Percentiles rank a stretch among this genome's conserved stretches.
These are phyloP conservation scores for Lomentospora prolificans DNA, from an alignment of 2,329 filamentous ascomycete species.

Conservation along the genomic window DNA sequence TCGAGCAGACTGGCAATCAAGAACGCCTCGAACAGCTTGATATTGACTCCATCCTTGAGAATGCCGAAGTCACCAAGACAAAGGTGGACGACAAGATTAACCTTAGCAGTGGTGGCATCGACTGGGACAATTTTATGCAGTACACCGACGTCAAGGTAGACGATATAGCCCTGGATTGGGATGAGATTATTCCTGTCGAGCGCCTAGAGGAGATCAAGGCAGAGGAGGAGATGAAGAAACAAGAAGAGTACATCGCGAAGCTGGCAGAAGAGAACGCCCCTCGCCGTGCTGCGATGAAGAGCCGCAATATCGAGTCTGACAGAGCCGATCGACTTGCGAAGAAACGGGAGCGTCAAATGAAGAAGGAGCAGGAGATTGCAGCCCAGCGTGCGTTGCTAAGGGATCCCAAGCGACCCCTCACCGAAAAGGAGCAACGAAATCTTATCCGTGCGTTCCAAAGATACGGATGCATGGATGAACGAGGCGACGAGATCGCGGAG, in stretches of 20 bases:
- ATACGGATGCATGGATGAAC: conserved; percentile 83
- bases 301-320: conserved; percentile 47
- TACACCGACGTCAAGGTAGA: conserved; percentile 98
- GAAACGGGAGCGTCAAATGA: conserved; percentile 54
- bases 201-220: conserved; percentile 82
- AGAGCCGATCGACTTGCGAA: conserved; percentile 55
- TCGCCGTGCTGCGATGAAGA: conserved; percentile 58
- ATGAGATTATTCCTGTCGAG: conserved; percentile 94
- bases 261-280: conserved; percentile 80
- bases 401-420: conserved; percentile 83
- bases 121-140: conserved; percentile 91
- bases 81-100: conserved; percentile 87
- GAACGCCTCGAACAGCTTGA: conserved; percentile 94
- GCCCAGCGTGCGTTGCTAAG: conserved; percentile 62
- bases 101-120: conserved; percentile 76
- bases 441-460: conserved; percentile 84
- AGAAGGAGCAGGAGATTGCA: conserved; percentile 64
- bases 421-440: conserved; percentile 86
- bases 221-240: conserved; percentile 74
- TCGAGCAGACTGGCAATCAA: conserved; percentile 94
- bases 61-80: conserved; percentile 93
- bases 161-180: conserved; percentile 73
- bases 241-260: conserved; percentile 73
- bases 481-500: conserved; percentile 74
- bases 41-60: conserved; percentile 93